Conservation (phyloP, 1,284 basidiomycete species). For the Kwoniella shivajii region DNA sequence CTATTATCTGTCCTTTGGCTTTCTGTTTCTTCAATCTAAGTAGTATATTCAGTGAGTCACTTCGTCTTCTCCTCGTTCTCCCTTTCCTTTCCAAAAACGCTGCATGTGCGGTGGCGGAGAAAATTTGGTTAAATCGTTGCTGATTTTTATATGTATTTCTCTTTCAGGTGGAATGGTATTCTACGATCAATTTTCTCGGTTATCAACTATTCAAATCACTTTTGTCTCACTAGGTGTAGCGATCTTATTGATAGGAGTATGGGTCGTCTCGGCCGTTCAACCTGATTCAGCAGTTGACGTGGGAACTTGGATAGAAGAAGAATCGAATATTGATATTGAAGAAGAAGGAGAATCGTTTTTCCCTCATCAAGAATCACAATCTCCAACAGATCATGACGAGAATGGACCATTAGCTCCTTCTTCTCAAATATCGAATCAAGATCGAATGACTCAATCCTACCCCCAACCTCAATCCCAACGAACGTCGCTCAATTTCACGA, state of each 20-base stretch:
- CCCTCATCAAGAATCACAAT: not conserved
- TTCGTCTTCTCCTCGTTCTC: not conserved
- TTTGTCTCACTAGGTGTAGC: constrained; percentile 79
- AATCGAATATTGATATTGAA: constrained; percentile 19
- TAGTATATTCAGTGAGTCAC: constrained; percentile 66
- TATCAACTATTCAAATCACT: constrained; percentile 68
- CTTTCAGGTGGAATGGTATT: constrained; percentile 77
- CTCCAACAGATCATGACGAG: constrained; percentile 9
- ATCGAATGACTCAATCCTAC: not conserved
- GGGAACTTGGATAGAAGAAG: constrained; percentile 54
- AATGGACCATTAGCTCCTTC: constrained; percentile 6
- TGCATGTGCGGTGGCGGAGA: no score
- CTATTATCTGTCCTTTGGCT: constrained; percentile 87
- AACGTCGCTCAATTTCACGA: no score
- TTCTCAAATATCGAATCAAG: not conserved
- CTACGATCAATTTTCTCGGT: constrained; percentile 80
- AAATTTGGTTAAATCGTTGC: constrained; percentile 2
- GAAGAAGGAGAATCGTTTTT: constrained; percentile 2
- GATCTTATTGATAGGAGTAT: constrained; percentile 82
- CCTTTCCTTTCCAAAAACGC: no score
- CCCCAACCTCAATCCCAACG: constrained; percentile 3
- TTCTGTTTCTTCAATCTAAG: constrained; percentile 96
- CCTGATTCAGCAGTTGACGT: constrained; percentile 53
- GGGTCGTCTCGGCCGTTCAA: constrained; percentile 67
- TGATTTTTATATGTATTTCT: no score